A percentile compares a stretch with the other conserved stretches of the same genome.
These are phyloP conservation scores for Nyctanthes arbortristis DNA, from an alignment of 257 asterid genomes.

Conservation along the genomic window DNA sequence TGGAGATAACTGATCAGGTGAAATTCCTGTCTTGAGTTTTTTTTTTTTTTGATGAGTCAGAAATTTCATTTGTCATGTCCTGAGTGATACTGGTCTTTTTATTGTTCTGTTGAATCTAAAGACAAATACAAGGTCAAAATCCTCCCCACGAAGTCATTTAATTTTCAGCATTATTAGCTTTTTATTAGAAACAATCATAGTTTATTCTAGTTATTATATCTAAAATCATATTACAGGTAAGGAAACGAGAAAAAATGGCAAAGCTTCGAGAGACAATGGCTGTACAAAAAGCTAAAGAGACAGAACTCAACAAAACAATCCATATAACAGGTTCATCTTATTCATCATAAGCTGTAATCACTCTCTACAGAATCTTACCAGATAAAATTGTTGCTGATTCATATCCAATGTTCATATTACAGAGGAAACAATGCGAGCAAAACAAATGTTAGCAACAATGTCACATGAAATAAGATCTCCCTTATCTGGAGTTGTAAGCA, in stretches of 20 bases:
- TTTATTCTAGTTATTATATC: too few relatives aligned
- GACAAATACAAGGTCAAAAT: too few relatives aligned
- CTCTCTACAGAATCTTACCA: slow-evolving; percentile 4
- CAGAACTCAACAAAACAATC: slow-evolving; percentile 87
- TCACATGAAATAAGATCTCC: slow-evolving; percentile 97
- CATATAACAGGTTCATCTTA: slow-evolving; percentile 71
- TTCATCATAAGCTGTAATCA: background rate
- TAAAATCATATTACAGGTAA: slow-evolving; percentile 68
- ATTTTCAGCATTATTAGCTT: too few relatives aligned
- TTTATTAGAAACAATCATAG: too few relatives aligned
- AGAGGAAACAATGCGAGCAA: slow-evolving; percentile 97
- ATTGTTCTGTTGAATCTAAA: too few relatives aligned
- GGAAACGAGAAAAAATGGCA: slow-evolving; percentile 80
- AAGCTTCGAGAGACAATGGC: slow-evolving; percentile 91
- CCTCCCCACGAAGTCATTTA: too few relatives aligned
- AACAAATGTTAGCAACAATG: slow-evolving; percentile 96
- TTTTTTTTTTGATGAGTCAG: background rate
- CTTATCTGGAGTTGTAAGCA: slow-evolving; percentile 88
- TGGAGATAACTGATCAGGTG: slow-evolving; percentile 94
- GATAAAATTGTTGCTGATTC: slow-evolving; percentile 15
- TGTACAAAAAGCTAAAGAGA: slow-evolving; percentile 90
- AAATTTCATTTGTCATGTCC: background rate
- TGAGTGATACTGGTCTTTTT: background rate
- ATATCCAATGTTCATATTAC: slow-evolving; percentile 15
- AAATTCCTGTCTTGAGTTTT: background rate